phyloP scores from a whole-genome alignment of 139 green algal species.

The Nannochloris sp. region DNA sequence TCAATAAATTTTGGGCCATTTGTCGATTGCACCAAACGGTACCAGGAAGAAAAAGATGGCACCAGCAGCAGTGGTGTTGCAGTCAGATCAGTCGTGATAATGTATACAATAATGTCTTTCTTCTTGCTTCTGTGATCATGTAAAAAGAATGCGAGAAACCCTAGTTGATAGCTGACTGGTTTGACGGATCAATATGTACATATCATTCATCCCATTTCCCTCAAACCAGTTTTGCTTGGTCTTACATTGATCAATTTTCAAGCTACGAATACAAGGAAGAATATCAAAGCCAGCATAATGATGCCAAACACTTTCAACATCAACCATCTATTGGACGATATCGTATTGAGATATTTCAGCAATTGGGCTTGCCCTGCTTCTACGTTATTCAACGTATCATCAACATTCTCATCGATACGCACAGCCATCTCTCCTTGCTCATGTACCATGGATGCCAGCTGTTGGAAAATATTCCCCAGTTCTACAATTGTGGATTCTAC shows the following conservation, averaged over 20 bases:
- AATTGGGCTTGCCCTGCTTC: constrained; percentile 88
- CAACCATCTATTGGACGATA: constrained; percentile 87
- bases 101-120: too few species aligned
- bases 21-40: too few species aligned
- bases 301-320: constrained; percentile 77
- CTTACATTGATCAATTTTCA: neutral
- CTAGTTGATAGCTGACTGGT: too few species aligned
- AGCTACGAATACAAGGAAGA: constrained; percentile 80
- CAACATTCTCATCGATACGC: constrained; percentile 96
- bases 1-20: too few species aligned
- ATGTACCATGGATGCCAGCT: constrained; percentile 87
- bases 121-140: too few species aligned
- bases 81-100: too few species aligned
- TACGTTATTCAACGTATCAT: constrained; percentile 92
- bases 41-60: too few species aligned
- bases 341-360: constrained; percentile 90
- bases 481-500: constrained; percentile 95
- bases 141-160: too few species aligned
- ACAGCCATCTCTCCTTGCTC: constrained; percentile 87
- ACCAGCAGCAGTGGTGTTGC: too few species aligned
- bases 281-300: constrained; percentile 62
- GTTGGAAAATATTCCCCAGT: constrained; percentile 94
- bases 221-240: neutral
- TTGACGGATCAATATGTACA: too few species aligned
- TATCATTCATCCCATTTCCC: too few species aligned